Evolutionary conservation across 495 filamentous ascomycete species (phyloP).

Genomic region (Penicillium malachiteum): DNA sequence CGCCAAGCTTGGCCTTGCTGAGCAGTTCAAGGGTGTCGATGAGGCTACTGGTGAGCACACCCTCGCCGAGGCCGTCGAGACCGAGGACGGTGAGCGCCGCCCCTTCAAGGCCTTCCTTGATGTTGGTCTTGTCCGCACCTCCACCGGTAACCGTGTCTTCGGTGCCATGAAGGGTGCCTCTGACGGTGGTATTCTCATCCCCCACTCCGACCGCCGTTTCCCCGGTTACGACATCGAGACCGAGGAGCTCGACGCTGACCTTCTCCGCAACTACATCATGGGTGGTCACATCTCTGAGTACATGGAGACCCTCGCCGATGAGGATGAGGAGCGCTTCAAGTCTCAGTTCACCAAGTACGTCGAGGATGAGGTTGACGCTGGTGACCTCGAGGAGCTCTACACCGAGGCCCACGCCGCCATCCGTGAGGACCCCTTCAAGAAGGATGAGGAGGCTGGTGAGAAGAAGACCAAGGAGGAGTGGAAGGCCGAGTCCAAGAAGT

Average conservation of each 20-base stretch:
- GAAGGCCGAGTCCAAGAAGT: conserved; percentile 95
- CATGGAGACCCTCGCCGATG: conserved; percentile 99
- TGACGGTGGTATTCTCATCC: conserved; percentile 94
- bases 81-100: conserved; percentile 78
- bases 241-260: conserved; percentile 96
- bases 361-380: conserved; percentile 93
- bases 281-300: conserved; percentile 98
- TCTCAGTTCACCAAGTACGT: conserved; percentile 96
- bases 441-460: conserved; percentile 70
- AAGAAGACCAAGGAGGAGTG: conserved; percentile 96
- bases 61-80: conserved; percentile 87
- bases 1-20: conserved; percentile 91
- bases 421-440: conserved; percentile 97
- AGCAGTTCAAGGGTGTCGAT: conserved; percentile 88
- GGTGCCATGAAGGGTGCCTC: conserved; percentile 99
- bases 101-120: conserved; percentile 99
- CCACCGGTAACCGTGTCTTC: conserved; percentile 97
- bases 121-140: conserved; percentile 94
- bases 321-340: conserved; percentile 99
- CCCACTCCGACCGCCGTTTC: conserved; percentile 99
- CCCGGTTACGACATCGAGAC: conserved; percentile 95
- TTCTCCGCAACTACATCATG: conserved; percentile 98
- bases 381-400: conserved; percentile 97
- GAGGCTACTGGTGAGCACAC: conserved; percentile 92
- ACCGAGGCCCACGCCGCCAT: conserved; percentile 91